Conservation (phyloP, 176 grass and related monocot genomes). For the Eragrostis nindensis region DNA sequence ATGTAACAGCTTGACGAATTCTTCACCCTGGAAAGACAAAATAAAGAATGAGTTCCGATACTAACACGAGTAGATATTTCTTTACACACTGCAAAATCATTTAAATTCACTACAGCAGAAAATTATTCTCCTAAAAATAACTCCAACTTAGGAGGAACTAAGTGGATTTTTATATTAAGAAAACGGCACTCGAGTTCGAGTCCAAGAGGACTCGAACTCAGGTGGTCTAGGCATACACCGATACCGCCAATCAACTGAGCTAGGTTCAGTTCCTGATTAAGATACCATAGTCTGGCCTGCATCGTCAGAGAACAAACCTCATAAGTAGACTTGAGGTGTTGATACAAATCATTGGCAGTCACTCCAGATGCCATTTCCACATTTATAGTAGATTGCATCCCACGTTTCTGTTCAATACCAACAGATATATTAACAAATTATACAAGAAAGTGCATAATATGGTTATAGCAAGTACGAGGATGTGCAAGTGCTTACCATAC, state of each 20-base stretch:
- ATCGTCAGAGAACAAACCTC: constrained; percentile 56
- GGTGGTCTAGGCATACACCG: neutral
- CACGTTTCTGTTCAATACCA: constrained; percentile 75
- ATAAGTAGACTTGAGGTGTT: constrained; percentile 78
- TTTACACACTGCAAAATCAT: neutral
- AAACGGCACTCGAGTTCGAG: neutral
- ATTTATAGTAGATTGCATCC: constrained; percentile 95
- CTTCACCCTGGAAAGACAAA: constrained; percentile 65
- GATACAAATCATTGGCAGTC: constrained; percentile 69
- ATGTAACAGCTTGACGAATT: constrained; percentile 83
- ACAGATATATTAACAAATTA: constrained; percentile 20
- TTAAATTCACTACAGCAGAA: neutral
- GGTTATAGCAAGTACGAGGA: constrained; percentile 1
- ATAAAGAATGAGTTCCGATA: constrained; percentile 14
- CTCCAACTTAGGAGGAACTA: neutral
- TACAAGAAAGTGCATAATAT: constrained; percentile 8
- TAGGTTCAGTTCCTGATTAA: neutral
- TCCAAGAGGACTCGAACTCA: neutral
- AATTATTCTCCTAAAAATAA: neutral
- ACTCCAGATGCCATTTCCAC: constrained; percentile 88
- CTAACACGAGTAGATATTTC: constrained; percentile 20
- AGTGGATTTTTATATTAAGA: neutral
- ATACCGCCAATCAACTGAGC: neutral
- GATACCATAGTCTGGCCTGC: constrained; percentile 16
- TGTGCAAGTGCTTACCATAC: constrained; percentile 64